phyloP scores from a whole-genome alignment of 2,329 filamentous ascomycete genomes.

The Alternaria gansuensis region DNA sequence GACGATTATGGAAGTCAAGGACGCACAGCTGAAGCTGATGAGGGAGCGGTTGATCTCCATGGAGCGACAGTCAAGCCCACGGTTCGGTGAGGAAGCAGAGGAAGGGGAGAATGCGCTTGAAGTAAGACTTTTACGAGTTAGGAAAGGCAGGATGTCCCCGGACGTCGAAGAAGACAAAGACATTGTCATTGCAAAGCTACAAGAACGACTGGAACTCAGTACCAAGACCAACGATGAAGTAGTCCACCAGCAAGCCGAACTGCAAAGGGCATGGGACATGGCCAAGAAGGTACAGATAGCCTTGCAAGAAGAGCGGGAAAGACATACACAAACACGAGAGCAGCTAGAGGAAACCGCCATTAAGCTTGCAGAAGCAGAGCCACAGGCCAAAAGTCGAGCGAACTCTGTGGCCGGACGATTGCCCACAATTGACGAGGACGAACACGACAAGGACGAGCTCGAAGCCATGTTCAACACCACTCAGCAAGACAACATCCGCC shows the following conservation, averaged over 20 bases:
- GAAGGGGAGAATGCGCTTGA: conserved; percentile 45
- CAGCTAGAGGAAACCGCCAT: conserved; percentile 35
- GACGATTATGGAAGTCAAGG: conserved; percentile 42
- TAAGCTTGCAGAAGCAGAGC: conserved; percentile 31
- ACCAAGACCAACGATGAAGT: conserved; percentile 34
- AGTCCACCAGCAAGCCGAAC: conserved; percentile 41
- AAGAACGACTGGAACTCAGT: conserved; percentile 36
- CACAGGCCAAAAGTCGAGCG: conserved; percentile 16
- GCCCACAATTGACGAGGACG: conserved; percentile 45
- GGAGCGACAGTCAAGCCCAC: conserved; percentile 35
- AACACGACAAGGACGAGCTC: conserved; percentile 44
- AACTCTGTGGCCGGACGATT: conserved; percentile 27
- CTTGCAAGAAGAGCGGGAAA: conserved; percentile 41
- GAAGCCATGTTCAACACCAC: conserved; percentile 50
- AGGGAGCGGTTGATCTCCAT: conserved; percentile 42
- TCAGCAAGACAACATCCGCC: conserved; percentile 46
- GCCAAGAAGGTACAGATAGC: conserved; percentile 41
- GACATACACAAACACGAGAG: conserved; percentile 40
- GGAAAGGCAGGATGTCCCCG: conserved; percentile 38
- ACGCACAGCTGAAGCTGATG: conserved; percentile 42
- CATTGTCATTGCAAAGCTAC: conserved; percentile 41
- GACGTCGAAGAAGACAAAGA: conserved; percentile 37
- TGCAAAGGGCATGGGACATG: conserved; percentile 46
- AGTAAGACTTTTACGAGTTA: conserved; percentile 43
- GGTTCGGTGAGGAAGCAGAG: conserved; percentile 21